Base-by-base conservation (phyloP, 768 basidiomycete species). In the Agrocybe pediades region DNA sequence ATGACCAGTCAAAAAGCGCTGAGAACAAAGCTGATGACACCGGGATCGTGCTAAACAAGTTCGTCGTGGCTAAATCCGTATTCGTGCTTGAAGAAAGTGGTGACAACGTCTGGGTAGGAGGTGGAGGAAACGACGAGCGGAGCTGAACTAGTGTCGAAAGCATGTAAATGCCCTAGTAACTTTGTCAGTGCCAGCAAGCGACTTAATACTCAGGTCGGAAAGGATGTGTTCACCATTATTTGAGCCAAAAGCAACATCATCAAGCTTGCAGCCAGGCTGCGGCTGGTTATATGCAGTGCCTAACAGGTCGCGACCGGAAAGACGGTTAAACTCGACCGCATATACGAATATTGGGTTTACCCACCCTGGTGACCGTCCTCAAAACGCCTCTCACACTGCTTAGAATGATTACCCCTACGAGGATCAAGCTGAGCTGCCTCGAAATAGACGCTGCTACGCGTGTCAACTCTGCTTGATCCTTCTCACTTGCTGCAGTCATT, bases 141-240 rank as follows among this genome's bases (percentile, higher is more conserved):
- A 94, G 76, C 66, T 94, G 92, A 11, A 93, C 85, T 44, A 93
- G 72, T 0, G 90, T 93, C 3, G 90, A 86, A 24, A 94, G 81
- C 29, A 93, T 80, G 65, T 94, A 94, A 40, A 90, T 87, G 9
- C 87, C 88, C 91, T 93, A 30, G 58, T 23, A n/a, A 21, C 16
- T 46, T 24, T 51, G 36, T 24, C 16, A 21, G 13, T 21, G 42
- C 43, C 55, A 25, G 30, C 20, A 41, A 20, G 13, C 50, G 55
- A 41, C 13, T 20, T n/a, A 43, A 27, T 16, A 30, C 13, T n/a
- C n/a, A n/a, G n/a, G n/a, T n/a, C n/a, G n/a, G n/a, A n/a, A n/a
- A n/a, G n/a, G 3, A 5, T 5, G 19, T 36, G 19, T 77, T 27
- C 58, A 90, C 91, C 91, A 94, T 92, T 43, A 94, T 75, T 65